Evolutionary conservation across 495 filamentous ascomycete species (phyloP).

Genomic region (Hypoxylon fuscum): DNA sequence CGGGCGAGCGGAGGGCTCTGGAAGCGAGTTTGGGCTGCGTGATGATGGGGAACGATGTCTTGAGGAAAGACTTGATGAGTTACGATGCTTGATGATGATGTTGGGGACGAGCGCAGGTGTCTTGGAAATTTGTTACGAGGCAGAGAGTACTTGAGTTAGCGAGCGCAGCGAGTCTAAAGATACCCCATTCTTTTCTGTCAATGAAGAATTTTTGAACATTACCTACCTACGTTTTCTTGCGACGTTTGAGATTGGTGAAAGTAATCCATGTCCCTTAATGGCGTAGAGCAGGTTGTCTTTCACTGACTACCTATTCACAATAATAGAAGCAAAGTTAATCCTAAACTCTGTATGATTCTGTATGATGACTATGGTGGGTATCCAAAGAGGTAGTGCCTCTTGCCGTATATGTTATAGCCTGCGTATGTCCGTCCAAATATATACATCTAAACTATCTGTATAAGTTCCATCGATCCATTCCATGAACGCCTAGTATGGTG

Average conservation of each 20-base stretch:
- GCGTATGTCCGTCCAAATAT: conserved; percentile 10
- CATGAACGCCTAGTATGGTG: conserved; percentile 12
- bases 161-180: conserved; percentile 38
- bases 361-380: conserved; percentile 15
- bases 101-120: conserved; percentile 3
- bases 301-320: too few relatives aligned
- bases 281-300: too few relatives aligned
- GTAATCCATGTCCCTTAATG: too few relatives aligned
- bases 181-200: conserved; percentile 42
- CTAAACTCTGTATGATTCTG: too few relatives aligned
- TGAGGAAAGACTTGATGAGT: conserved; percentile 15
- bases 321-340: too few relatives aligned
- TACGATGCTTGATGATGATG: conserved; percentile 34
- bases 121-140: conserved; percentile 34
- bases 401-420: conserved; percentile 9
- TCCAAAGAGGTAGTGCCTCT: conserved; percentile 11
- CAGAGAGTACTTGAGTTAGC: conserved; percentile 23
- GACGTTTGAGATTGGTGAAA: too few relatives aligned
- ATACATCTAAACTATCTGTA: conserved; percentile 6
- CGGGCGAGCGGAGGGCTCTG: conserved; percentile 40
- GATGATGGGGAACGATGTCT: conserved; percentile 23
- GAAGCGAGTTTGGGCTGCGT: conserved; percentile 30
- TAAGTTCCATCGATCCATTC: not conserved
- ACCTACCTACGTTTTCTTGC: too few relatives aligned
- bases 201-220: conserved; percentile 30